These are phyloP conservation scores for Danielozyma ontarioensis DNA, from an alignment of 805 yeast species.

Conservation along the genomic window DNA sequence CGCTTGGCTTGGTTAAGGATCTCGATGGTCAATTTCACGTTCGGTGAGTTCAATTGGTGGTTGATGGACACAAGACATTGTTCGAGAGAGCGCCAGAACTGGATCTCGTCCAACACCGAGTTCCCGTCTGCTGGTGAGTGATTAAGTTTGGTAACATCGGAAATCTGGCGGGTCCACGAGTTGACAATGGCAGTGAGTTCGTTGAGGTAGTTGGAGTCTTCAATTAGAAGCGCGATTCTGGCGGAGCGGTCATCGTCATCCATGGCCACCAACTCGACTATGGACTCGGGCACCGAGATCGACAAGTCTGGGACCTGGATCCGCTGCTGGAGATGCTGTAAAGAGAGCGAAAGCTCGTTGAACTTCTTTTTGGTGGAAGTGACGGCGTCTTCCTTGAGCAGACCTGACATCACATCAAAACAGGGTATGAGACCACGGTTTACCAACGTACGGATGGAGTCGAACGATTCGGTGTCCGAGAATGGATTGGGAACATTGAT, in stretches of 20 bases:
- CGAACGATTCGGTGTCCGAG: too few species aligned
- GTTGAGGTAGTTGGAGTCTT: conserved; percentile 58
- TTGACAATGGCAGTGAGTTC: conserved; percentile 65
- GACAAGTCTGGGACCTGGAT: conserved; percentile 64
- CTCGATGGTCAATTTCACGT: conserved; percentile 52
- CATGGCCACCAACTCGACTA: conserved; percentile 17
- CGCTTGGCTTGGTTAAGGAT: conserved; percentile 67
- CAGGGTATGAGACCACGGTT: background rate
- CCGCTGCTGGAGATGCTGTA: conserved; percentile 63
- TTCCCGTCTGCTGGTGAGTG: conserved; percentile 54
- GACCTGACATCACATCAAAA: background rate
- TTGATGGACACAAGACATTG: conserved; percentile 49
- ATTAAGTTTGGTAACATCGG: conserved; percentile 47
- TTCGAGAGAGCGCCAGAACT: conserved; percentile 76
- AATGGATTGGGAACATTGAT: too few species aligned
- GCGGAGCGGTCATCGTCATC: conserved; percentile 13
- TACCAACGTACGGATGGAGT: background rate
- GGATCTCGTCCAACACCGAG: conserved; percentile 55
- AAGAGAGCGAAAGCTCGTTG: conserved; percentile 60
- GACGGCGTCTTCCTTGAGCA: conserved; percentile 16
- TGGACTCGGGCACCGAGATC: conserved; percentile 45
- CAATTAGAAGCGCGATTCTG: conserved; percentile 17
- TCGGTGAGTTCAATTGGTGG: conserved; percentile 51
- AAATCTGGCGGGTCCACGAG: conserved; percentile 65
- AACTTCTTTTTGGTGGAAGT: conserved; percentile 54